Evolutionary conservation across 1,139 yeast species (phyloP).

Genomic region (Saccharomyces hybrid): DNA sequence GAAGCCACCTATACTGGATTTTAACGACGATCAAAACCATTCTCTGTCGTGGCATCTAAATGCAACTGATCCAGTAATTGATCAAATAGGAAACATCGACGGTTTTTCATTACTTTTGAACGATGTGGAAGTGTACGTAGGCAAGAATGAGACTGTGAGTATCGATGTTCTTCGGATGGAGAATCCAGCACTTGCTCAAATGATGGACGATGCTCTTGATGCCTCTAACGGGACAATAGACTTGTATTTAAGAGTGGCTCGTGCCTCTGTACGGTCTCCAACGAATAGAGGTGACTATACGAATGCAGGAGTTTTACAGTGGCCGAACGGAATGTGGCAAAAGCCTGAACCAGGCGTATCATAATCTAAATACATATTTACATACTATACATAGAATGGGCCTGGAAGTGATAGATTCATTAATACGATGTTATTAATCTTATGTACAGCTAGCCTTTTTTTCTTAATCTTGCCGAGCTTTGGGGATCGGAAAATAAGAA

Average conservation of each 20-base stretch:
- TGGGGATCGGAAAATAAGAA: background rate
- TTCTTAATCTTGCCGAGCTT: background rate
- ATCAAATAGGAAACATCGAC: conserved; percentile 21
- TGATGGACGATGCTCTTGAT: conserved; percentile 24
- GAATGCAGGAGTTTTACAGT: conserved; percentile 46
- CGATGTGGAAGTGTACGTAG: conserved; percentile 72
- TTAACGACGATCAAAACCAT: conserved; percentile 17
- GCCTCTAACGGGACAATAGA: conserved; percentile 33
- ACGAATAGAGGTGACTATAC: conserved; percentile 47
- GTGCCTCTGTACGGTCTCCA: conserved; percentile 38
- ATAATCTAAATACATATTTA: conserved; percentile 3
- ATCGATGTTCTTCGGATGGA: conserved; percentile 36
- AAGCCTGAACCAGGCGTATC: conserved; percentile 41
- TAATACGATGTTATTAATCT: background rate
- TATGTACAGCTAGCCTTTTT: background rate
- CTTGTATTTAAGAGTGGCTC: conserved; percentile 50
- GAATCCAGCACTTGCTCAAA: conserved; percentile 30
- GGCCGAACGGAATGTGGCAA: conserved; percentile 51
- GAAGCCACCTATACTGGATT: conserved; percentile 48
- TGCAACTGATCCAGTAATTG: conserved; percentile 7
- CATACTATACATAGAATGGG: background rate
- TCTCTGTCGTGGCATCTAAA: conserved; percentile 21
- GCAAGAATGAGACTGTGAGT: conserved; percentile 39
- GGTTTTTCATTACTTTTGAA: conserved; percentile 63
- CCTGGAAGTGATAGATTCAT: background rate